These are phyloP conservation scores for Venturia carpophila DNA, from an alignment of 2,329 filamentous ascomycete genomes.

Conservation along the genomic window DNA sequence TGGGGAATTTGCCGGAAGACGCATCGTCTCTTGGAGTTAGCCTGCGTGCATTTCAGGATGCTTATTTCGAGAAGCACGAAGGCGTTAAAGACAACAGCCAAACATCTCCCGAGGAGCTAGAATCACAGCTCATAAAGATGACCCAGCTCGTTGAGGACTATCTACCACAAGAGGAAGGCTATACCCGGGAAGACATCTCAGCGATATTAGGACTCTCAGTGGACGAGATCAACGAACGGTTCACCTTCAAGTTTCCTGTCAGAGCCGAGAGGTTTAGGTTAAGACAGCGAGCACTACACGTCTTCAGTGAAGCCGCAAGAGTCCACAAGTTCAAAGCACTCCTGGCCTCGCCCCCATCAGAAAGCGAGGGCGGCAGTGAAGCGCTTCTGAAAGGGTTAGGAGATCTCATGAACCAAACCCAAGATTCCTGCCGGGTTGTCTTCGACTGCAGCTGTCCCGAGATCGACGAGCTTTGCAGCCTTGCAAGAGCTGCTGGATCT, in stretches of 20 bases:
- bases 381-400: constrained; percentile 69
- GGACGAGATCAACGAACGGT: constrained; percentile 64
- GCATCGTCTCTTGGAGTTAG: constrained; percentile 74
- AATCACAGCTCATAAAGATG: constrained; percentile 63
- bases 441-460: constrained; percentile 92
- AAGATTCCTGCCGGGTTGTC: constrained; percentile 74
- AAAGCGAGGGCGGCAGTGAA: constrained; percentile 46
- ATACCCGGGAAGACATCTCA: constrained; percentile 80
- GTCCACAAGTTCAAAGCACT: constrained; percentile 77
- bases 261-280: constrained; percentile 82
- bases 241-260: constrained; percentile 82
- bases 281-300: constrained; percentile 79
- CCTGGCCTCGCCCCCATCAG: constrained; percentile 43
- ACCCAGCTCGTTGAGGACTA: constrained; percentile 61
- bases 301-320: constrained; percentile 80
- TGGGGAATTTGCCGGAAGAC: constrained; percentile 62
- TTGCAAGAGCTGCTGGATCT: constrained; percentile 69
- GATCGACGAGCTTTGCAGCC: constrained; percentile 77
- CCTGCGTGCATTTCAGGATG: constrained; percentile 78
- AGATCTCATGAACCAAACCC: constrained; percentile 78
- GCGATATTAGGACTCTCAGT: constrained; percentile 60
- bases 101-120: constrained; percentile 37
- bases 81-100: constrained; percentile 42
- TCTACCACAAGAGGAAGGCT: constrained; percentile 73
- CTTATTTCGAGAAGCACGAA: constrained; percentile 57